Base-by-base conservation (phyloP, 305 asterid species). In the Withania somnifera region DNA sequence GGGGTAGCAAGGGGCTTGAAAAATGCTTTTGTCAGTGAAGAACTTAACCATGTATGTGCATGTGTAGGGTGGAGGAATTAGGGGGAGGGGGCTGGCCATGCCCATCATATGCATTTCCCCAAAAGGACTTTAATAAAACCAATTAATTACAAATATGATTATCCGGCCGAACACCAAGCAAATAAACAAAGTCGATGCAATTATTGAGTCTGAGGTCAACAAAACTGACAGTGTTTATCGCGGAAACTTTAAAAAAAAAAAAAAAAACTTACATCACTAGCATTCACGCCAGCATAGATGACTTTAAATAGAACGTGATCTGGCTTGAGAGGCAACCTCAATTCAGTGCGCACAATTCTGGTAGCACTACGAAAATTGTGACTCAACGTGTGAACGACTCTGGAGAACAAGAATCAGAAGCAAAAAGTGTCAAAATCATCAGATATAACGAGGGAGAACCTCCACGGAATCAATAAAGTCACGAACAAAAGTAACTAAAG, bases 201-300 rank as follows among this genome's bases (percentile, higher is more conserved):
- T 26, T 20, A 34, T 57, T 42, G 30, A 15, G 14, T 77, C 34
- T 79, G 79, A 71, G 42, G 57, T 58, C 53, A 52, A 30, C 61
- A 79, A 79, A 52, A 20, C 40, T 32, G 38, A 61, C 53, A 79
- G 76, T 36, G 64, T 79, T n/a, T 40, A 79, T 28, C 22, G 28
- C 69, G 61, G 20, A 77, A 67, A 15, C 0, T 36, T 6, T 0
- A 63, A 66, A 76, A 38, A 34, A 34, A 34, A 3, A 66, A 61
- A 85, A 69, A 57, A 82, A 50, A 86, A 89, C 98, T 92, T 89
- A 94, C 99, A 87, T 96, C 99, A 88, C 98, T 96, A 67, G 99
- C 99, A 87, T 96, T 94, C 67, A 96, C 99, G 84, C 99, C 99
- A 63, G 98, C 99, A 88, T 96, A 94, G 81, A 96, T 88, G 88